A percentile compares a stretch with the other conserved stretches of the same genome.
phyloP scores from a whole-genome alignment of 768 basidiomycete species.

The Leccinum longicurvipes region DNA sequence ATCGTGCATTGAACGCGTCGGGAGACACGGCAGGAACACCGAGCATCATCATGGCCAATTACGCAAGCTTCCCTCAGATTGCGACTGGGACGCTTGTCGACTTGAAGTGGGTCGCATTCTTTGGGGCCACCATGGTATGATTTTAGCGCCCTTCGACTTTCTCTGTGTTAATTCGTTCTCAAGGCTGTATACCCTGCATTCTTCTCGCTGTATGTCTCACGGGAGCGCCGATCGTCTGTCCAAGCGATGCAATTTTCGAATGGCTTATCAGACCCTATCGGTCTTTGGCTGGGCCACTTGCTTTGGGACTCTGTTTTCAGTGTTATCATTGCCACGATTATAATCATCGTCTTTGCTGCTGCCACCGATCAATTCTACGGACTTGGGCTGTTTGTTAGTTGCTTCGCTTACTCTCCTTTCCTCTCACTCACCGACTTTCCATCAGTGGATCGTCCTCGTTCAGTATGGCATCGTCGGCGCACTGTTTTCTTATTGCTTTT shows the following conservation, averaged over 20 bases:
- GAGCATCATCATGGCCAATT: constrained; percentile 56
- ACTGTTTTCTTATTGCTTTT: constrained; percentile 65
- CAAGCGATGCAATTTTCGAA: constrained; percentile 84
- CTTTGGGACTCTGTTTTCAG: constrained; percentile 66
- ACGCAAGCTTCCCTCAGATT: constrained; percentile 55
- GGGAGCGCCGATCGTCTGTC: constrained; percentile 63
- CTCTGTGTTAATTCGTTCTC: neutral
- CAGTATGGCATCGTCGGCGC: constrained; percentile 68
- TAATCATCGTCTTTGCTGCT: constrained; percentile 57
- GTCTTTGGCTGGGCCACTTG: constrained; percentile 77
- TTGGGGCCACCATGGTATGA: constrained; percentile 66
- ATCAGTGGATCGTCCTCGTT: constrained; percentile 67
- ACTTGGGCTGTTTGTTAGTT: constrained; percentile 58
- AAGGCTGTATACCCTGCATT: constrained; percentile 81
- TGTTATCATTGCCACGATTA: constrained; percentile 57
- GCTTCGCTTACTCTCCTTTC: neutral
- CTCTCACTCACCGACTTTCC: neutral
- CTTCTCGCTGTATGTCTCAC: constrained; percentile 72
- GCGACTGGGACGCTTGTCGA: constrained; percentile 54
- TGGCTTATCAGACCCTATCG: constrained; percentile 64
- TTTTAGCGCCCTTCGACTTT: neutral
- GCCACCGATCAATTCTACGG: constrained; percentile 63
- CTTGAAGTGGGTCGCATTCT: constrained; percentile 75
- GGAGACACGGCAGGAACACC: constrained; percentile 37
- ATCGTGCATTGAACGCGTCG: constrained; percentile 55